Conservation (phyloP, 345 rosid species). For the Salix caprea region DNA sequence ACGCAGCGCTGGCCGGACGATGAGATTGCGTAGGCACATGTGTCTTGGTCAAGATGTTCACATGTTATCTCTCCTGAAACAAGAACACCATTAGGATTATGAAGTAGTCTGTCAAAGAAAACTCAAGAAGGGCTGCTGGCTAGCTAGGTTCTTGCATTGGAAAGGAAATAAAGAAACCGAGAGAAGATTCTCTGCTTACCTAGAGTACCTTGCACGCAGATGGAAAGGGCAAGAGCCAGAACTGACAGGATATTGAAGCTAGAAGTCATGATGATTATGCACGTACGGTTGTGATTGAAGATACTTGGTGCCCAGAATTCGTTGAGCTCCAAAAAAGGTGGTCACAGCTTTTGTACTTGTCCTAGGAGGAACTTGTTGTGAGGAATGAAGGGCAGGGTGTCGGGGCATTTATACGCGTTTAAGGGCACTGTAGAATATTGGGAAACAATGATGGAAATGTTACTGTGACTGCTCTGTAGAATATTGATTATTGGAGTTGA, state of each 20-base stretch:
- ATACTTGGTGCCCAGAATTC: not conserved
- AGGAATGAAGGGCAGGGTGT: not conserved
- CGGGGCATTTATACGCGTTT: constrained; percentile 12
- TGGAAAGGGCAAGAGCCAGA: constrained; percentile 27
- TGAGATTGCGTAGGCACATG: constrained; percentile 71
- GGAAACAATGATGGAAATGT: not conserved
- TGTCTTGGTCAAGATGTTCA: constrained; percentile 48
- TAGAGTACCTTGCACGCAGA: constrained; percentile 24
- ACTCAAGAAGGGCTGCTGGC: not conserved
- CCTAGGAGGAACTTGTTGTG: constrained; percentile 2
- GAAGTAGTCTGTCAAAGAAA: not conserved
- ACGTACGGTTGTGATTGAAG: not conserved
- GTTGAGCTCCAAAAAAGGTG: not conserved
- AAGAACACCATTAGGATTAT: not conserved
- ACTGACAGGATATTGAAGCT: constrained; percentile 18
- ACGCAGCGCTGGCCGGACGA: constrained; percentile 74
- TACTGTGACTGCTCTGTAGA: too few species aligned
- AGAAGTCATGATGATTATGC: constrained; percentile 35
- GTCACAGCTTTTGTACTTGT: not conserved
- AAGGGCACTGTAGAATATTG: not conserved
- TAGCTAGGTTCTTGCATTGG: not conserved
- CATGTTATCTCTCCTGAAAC: constrained; percentile 49
- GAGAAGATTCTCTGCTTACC: constrained; percentile 19
- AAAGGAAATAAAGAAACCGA: not conserved
- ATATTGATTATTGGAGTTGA: not conserved